phyloP scores from a whole-genome alignment of 805 yeast species.

The Teunomyces cretensis region DNA sequence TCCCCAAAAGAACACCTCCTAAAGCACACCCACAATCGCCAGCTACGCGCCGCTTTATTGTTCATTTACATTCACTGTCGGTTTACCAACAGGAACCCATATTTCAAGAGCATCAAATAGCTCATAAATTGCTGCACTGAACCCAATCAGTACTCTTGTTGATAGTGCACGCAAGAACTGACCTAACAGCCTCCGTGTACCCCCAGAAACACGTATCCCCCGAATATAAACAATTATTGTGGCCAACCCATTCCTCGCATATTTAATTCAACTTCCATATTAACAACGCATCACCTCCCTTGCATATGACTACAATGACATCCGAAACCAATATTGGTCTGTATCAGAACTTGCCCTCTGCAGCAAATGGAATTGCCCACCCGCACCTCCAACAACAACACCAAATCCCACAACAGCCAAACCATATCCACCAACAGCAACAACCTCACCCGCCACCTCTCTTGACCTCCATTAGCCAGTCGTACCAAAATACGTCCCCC shows the following conservation, averaged over 20 bases:
- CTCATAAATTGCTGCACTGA: neutral
- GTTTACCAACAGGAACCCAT: neutral
- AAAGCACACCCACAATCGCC: neutral
- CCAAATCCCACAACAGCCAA: constrained; percentile 4
- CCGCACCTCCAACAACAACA: neutral
- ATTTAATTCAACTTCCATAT: constrained; percentile 1
- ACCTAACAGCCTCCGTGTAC: neutral
- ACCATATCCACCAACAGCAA: constrained; percentile 7
- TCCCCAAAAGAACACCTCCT: neutral
- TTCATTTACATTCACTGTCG: neutral
- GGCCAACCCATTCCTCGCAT: neutral
- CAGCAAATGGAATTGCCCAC: constrained; percentile 5
- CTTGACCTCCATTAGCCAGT: constrained; percentile 2
- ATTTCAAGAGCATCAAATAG: neutral
- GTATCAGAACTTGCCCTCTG: constrained; percentile 11
- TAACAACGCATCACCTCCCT: neutral
- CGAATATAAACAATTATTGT: neutral
- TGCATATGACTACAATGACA: constrained; percentile 14
- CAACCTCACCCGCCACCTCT: constrained; percentile 10
- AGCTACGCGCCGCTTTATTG: constrained; percentile 4
- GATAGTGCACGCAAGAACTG: neutral
- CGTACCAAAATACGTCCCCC: constrained; percentile 4
- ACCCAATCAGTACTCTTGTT: neutral
- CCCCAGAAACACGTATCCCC: constrained; percentile 2
- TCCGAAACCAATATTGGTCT: constrained; percentile 13